Base-by-base conservation (phyloP, 2,329 filamentous ascomycete species). In the Fusarium falciforme region DNA sequence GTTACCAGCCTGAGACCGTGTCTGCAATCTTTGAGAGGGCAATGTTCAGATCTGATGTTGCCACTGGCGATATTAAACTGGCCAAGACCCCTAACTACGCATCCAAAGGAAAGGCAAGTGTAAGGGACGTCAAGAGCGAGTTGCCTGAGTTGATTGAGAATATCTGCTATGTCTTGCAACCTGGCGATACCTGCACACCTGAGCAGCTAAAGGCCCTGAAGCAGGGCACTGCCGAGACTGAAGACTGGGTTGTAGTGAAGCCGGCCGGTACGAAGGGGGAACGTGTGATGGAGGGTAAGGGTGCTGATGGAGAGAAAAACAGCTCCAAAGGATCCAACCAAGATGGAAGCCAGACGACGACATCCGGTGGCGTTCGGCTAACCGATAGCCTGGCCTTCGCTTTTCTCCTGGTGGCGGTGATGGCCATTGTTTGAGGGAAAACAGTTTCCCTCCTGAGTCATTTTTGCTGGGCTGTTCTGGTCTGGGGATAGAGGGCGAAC, bases 11-110 rank as follows among this genome's bases (percentile, higher is more conserved):
- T 2, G 82, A 87, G 73, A 89, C 88, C 0, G 81, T 88, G 5
- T 84, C 89, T 61, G 84, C 85, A 72, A 81, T 90, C 52, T 91
- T 91, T 72, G 85, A 88, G 25, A 86, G 90, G 20, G 88, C 89
- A 42, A 83, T 92, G 74, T 82, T 82, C 22, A 85, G 87, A 6
- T 84, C 84, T 66, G 85, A 89, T 66, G 81, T 91, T 27, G 83
- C 88, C 0, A 87, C 87, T 0, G 89, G 91, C n/a, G 84, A 87
- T 29, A 72, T 82, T 1, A 83, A 74, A 5, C 63, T 75, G 9
- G 3, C 57, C 6, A 38, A 59, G 22, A 29, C 25, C 6, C 35
- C 27, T 4, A 11, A 59, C 25, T 59, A 59, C 25, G 22, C 7
- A n/a, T 59, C 57, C 6, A 31, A 42, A 17, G 57, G 57, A n/a